Conservation (phyloP, 2,329 filamentous ascomycete genomes). For the Dichotomopilus funicola region DNA sequence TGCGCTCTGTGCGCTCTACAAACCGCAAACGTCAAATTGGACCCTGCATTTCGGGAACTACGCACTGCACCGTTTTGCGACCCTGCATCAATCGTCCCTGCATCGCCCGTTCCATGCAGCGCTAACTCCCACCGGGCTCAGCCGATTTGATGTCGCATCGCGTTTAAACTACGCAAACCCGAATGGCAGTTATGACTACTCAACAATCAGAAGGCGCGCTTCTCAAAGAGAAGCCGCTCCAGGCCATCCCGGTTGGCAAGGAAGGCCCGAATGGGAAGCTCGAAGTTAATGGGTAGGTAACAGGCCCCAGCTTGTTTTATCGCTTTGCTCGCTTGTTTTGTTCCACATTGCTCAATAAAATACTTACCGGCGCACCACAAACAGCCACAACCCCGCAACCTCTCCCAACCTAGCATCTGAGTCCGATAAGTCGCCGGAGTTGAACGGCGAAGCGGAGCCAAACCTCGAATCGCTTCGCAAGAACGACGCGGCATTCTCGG, state of each 20-base stretch:
- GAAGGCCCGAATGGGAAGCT: constrained; percentile 24
- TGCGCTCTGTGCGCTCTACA: neutral
- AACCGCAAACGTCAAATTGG: neutral
- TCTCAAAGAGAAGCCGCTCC: constrained; percentile 44
- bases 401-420: constrained; percentile 9
- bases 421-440: constrained; percentile 2
- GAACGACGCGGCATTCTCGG: constrained; percentile 14
- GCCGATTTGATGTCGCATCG: constrained; percentile 23
- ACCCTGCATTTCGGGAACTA: neutral
- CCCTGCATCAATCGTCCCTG: neutral
- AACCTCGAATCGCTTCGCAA: neutral
- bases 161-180: constrained; percentile 25
- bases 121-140: constrained; percentile 11
- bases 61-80: neutral
- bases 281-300: constrained; percentile 52
- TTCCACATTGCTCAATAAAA: constrained; percentile 3
- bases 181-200: constrained; percentile 50
- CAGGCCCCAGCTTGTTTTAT: constrained; percentile 6
- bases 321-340: neutral
- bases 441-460: neutral
- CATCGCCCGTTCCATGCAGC: constrained; percentile 11
- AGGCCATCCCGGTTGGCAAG: constrained; percentile 42
- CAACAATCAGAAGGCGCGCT: constrained; percentile 36
- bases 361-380: neutral
- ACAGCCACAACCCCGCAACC: constrained; percentile 19